Conservation (phyloP, 106 monocot genomes). For the Phalaenopsis equestris region DNA sequence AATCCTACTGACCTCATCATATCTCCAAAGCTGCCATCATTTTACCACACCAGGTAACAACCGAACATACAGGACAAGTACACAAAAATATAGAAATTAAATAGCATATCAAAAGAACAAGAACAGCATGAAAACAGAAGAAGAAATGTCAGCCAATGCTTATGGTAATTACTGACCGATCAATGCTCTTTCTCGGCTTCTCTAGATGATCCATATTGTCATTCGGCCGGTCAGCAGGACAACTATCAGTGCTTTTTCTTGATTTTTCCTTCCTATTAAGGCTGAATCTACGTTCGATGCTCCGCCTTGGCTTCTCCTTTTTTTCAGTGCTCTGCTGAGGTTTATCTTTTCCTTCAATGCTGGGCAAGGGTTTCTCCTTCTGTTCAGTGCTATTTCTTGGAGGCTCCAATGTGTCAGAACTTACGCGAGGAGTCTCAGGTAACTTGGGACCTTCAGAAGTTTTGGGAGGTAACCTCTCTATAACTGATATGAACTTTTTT, state of each 20-base stretch:
- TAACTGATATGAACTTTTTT: slow-evolving; percentile 49
- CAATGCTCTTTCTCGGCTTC: slow-evolving; percentile 77
- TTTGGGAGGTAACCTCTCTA: slow-evolving; percentile 37
- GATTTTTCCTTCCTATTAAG: slow-evolving; percentile 47
- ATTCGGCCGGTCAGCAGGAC: slow-evolving; percentile 28
- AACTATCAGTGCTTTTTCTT: slow-evolving; percentile 39
- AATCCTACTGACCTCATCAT: slow-evolving; percentile 72
- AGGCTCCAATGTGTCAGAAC: slow-evolving; percentile 17
- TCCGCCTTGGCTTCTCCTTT: slow-evolving; percentile 39
- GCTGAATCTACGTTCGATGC: slow-evolving; percentile 34
- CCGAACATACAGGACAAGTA: not conserved
- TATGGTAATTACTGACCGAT: slow-evolving; percentile 46
- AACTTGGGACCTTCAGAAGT: slow-evolving; percentile 10
- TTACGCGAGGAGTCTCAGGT: slow-evolving; percentile 13
- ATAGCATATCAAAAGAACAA: not conserved
- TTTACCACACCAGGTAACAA: slow-evolving; percentile 11
- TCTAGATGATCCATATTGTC: slow-evolving; percentile 48
- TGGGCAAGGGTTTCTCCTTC: slow-evolving; percentile 15
- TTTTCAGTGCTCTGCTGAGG: slow-evolving; percentile 30
- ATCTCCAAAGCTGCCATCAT: slow-evolving; percentile 60
- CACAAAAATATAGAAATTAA: not conserved
- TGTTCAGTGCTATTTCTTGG: slow-evolving; percentile 30
- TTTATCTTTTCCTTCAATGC: slow-evolving; percentile 27
- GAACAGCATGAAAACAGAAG: not conserved
- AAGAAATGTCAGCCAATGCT: not conserved